Evolutionary conservation across 768 basidiomycete species (phyloP), one percentile per base, ranked within the genome.

Genomic region (Suillus bovinus): DNA sequence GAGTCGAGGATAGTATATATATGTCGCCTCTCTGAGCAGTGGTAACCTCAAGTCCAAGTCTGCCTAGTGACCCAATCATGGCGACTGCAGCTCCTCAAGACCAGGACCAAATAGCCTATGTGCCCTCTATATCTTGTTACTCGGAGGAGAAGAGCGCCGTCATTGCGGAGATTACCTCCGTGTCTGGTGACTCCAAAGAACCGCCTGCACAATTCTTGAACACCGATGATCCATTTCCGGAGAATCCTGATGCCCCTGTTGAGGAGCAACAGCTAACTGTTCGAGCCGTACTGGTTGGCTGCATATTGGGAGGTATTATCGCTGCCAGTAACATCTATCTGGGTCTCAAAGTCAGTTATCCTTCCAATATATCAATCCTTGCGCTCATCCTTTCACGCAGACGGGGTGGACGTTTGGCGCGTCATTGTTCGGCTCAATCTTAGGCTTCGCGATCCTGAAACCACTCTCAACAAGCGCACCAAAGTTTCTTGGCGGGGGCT

Each of bases 341-440:
- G n/a, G 86, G 86, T 60, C 72, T 88, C 61, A 87, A 87, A 73
- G 61, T 61, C 29, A 59, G 61, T 29, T 20, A 24, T 20, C 17
- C 39, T 29, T 29, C 31, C 1, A 6, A 7, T 14, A 59, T 29
- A 2, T 41, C 44, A n/a, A 57, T 22, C 1, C 22, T 17, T 22
- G 11, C 31, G 20, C 31, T 29, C 13, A 34, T 20, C 20, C 58
- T 55, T 46, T 36, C 29, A 41, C 13, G 24, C 29, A 61, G 61
- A 86, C 86, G 14, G 86, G 86, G 34, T 86, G 85, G 68, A 86
- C 85, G 10, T 86, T 87, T 70, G 86, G 86, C 59, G 81, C 86
- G 24, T 83, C 85, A 64, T 72, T 87, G 10, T 86, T 87, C 65
- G 86, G 85, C 9, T 38, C 50, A 7, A 62, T 54, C 47, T 33